phyloP scores from a whole-genome alignment of 768 basidiomycete species.

The Tricholoma terreum region DNA sequence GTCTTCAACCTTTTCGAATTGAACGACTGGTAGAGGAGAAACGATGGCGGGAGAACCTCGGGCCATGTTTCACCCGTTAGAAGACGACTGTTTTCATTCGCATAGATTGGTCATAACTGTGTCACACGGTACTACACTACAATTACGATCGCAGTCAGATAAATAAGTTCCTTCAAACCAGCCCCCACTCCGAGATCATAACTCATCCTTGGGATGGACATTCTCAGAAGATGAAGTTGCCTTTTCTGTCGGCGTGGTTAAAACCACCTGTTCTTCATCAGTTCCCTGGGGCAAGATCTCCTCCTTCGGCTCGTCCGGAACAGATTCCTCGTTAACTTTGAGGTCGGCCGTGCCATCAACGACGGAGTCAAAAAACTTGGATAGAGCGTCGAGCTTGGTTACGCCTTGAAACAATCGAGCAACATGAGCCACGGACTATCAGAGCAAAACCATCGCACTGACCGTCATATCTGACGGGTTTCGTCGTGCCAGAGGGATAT shows the following conservation, averaged over 20 bases:
- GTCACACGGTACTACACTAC: neutral
- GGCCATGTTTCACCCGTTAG: conserved; percentile 8
- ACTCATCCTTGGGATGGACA: conserved; percentile 17
- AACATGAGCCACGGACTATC: neutral
- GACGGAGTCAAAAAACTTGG: conserved; percentile 69
- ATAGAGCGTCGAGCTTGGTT: conserved; percentile 71
- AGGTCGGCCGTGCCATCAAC: conserved; percentile 67
- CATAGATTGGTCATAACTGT: neutral
- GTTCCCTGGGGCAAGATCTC: neutral
- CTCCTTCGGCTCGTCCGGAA: conserved; percentile 33
- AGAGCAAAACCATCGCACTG: neutral
- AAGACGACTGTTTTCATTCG: too few relatives aligned
- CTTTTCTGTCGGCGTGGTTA: conserved; percentile 4
- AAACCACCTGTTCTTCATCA: conserved; percentile 2
- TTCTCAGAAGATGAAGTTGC: conserved; percentile 2
- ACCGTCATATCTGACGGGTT: conserved; percentile 70
- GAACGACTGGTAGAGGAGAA: conserved; percentile 55
- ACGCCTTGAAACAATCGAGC: conserved; percentile 41
- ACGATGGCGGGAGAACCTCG: conserved; percentile 12
- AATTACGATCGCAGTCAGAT: neutral
- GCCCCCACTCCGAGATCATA: conserved; percentile 12
- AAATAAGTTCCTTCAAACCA: too few relatives aligned
- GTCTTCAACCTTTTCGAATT: conserved; percentile 63
- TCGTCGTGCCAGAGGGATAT: conserved; percentile 59
- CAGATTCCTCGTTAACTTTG: conserved; percentile 40